Base-by-base conservation (phyloP, 768 basidiomycete species). In the Dentipellis sp. region DNA sequence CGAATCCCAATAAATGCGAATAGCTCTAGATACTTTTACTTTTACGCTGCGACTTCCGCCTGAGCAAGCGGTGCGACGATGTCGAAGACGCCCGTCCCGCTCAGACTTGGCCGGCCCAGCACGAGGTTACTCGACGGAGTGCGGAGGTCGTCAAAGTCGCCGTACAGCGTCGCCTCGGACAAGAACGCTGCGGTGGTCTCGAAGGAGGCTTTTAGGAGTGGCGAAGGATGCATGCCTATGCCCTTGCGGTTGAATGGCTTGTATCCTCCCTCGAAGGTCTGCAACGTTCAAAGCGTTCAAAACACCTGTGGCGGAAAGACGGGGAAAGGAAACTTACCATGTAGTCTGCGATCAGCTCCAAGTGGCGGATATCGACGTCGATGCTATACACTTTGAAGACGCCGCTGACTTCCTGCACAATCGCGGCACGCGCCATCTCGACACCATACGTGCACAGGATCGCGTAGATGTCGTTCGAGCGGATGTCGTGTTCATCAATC, bases 191-290 rank as follows among this genome's bases (percentile, higher is more conserved):
- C 90, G 0, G 95, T 98, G 4, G 94, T 97, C 72, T 98, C 97
- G 71, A 91, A 99, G 9, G 94, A 97, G 1, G 97, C 97, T 70
- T 98, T 98, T 54, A 98, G 81, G 40, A 98, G 78, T 8, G 95
- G 93, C n/a, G 94, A 97, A 22, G 93, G 84, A 70, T 91, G 93
- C 47, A 86, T 82, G 21, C 91, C 86, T 56, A 99, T 88, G 53
- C 97, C 97, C 60, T 88, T 91, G 47, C 97, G 87, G 71, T 97
- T 99, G 75, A 98, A 99, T 2, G 97, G 93, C 72, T 91, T 95
- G 77, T 94, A 99, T 29, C 88, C 93, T 34, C 97, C 97, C 55
- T 97, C 94, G 68, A 93, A 97, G 0, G 97, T 98, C 95, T 98
- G 54, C 21, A 10, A 16, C n/a, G n/a, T 22, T 8, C 39, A 52